Base-by-base conservation (phyloP, 192 early-diverging fungal genomes). In the Chytriomyces confervae region DNA sequence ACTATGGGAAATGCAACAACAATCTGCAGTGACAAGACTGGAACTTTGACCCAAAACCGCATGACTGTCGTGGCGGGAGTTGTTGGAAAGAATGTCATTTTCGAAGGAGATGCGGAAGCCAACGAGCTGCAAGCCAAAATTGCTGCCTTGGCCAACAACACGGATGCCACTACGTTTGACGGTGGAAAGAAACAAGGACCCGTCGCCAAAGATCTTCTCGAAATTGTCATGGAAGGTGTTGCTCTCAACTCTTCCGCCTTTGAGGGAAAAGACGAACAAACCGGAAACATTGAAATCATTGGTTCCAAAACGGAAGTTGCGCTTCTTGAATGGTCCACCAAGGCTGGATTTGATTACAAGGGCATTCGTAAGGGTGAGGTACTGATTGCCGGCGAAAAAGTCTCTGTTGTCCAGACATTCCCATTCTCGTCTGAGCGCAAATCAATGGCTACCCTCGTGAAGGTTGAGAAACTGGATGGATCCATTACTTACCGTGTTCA, bases 1-100 rank as follows among this genome's bases (percentile, higher is more conserved):
- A 98, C 97, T 24, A 99, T 99, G 98, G 89, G 89, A 57, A 97
- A 96, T 77, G 98, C 98, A 13, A 99, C 96, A 7, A 97, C 97
- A 0, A 91, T 99, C 36, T 99, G 98, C 83, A 97, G 95, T 16
- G 98, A 99, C 86, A 99, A 99, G 84, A 99, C 98, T 0, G 98
- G 98, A 45, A 99, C 98, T 7, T 84, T 98, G 60, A 99, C 98
- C 1, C 93, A 96, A 73, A 99, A 99, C 86, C 88, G 91, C 51
- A 99, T 99, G 98, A 95, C 95, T 0, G 95, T 98, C 27, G 95
- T 97, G 49, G 86, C 91, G 9, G 96, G 95, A 48, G 90, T 92
- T 50, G 79, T 97, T 51, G 94, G 93, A 48, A 85, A 92, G 63
- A 79, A 53, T 65, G 89, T 88, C 46, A 29, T 61, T 16, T 94